Evolutionary conservation across 2,329 filamentous ascomycete species (phyloP).

Genomic region (Hirsutella rhossiliensis): DNA sequence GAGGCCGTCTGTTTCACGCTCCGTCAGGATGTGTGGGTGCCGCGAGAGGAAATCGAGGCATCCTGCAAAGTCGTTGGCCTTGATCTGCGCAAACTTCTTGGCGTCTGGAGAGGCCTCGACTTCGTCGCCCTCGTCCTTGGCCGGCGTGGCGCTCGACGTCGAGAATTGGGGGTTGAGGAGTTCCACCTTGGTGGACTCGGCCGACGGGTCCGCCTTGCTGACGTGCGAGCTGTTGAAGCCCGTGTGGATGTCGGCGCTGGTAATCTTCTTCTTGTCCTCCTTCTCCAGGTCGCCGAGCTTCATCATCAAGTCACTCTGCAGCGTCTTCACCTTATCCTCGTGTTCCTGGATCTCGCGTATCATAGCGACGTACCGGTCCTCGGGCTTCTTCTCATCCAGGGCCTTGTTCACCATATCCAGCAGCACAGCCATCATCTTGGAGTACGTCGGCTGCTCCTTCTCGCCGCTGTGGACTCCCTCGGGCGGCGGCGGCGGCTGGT

Average conservation of each 20-base stretch:
- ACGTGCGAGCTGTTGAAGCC: constrained; percentile 86
- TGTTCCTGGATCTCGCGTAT: constrained; percentile 68
- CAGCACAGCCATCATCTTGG: constrained; percentile 96
- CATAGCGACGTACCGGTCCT: constrained; percentile 62
- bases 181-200: constrained; percentile 46
- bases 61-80: constrained; percentile 58
- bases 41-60: constrained; percentile 66
- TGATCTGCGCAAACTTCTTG: constrained; percentile 73
- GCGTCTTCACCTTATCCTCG: constrained; percentile 59
- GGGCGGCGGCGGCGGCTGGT: constrained; percentile 62
- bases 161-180: constrained; percentile 58
- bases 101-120: constrained; percentile 66
- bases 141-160: constrained; percentile 5
- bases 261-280: constrained; percentile 82
- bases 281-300: constrained; percentile 76
- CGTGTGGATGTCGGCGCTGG: constrained; percentile 76
- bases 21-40: constrained; percentile 66
- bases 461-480: constrained; percentile 67
- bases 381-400: constrained; percentile 62
- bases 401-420: constrained; percentile 85
- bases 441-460: constrained; percentile 69
- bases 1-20: constrained; percentile 82
- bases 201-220: constrained; percentile 42
- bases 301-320: constrained; percentile 62
- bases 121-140: constrained; percentile 54